Conservation (phyloP, 495 filamentous ascomycete genomes). For the Aspergillus ellipticus region DNA sequence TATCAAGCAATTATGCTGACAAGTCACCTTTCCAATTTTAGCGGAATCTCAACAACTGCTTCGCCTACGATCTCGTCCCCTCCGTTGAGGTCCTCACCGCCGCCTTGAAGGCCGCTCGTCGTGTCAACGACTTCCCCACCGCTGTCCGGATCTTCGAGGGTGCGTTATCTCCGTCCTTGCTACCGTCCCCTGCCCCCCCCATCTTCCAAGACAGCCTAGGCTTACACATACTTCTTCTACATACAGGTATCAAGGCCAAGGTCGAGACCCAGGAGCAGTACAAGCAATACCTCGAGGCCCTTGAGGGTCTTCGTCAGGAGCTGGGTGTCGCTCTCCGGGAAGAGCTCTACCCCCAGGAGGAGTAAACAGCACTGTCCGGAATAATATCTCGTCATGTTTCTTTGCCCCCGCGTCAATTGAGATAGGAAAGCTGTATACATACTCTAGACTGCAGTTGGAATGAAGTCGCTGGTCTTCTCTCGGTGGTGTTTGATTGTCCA, state of each 20-base stretch:
- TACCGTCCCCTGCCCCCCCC: neutral
- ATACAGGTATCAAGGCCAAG: conserved; percentile 93
- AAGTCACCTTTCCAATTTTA: conserved; percentile 31
- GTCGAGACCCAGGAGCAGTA: conserved; percentile 98
- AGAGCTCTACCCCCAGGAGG: conserved; percentile 83
- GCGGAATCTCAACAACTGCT: conserved; percentile 99
- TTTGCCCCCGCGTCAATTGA: conserved; percentile 25
- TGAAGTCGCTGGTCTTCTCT: conserved; percentile 15
- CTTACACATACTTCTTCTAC: conserved; percentile 16
- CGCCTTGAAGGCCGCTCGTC: conserved; percentile 83
- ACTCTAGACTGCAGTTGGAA: conserved; percentile 42
- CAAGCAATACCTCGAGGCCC: conserved; percentile 91
- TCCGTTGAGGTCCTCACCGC: conserved; percentile 88
- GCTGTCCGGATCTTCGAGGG: conserved; percentile 98
- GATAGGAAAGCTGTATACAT: conserved; percentile 50
- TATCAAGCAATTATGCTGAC: conserved; percentile 2
- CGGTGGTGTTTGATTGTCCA: conserved; percentile 5
- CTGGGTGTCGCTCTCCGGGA: conserved; percentile 89
- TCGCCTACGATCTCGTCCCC: conserved; percentile 99
- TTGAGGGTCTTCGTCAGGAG: conserved; percentile 89
- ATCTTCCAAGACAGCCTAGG: neutral
- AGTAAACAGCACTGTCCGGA: conserved; percentile 34
- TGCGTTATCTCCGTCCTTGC: conserved; percentile 36
- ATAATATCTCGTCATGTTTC: conserved; percentile 18
- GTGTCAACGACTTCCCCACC: conserved; percentile 98